phyloP scores from a whole-genome alignment of 2,329 filamentous ascomycete genomes.

The Pleoardoris graminearum region DNA sequence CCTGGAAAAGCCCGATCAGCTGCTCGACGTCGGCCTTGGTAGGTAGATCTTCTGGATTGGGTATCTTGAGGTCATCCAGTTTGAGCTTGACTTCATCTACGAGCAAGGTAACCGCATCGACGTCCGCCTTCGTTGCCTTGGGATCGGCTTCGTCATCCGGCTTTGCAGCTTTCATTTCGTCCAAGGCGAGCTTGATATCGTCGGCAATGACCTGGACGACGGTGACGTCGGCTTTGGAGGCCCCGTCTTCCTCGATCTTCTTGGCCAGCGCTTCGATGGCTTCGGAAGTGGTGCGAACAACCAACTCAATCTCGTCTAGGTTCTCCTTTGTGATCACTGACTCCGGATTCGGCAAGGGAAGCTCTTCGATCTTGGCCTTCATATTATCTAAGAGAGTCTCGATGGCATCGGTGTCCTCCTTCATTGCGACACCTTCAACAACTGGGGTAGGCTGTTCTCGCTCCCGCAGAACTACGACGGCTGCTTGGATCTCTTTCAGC shows the following conservation, averaged over 20 bases:
- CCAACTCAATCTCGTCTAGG: slow-evolving; percentile 64
- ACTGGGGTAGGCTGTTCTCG: slow-evolving; percentile 25
- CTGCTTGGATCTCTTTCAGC: slow-evolving; percentile 61
- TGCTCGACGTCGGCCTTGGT: slow-evolving; percentile 75
- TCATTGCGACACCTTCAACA: slow-evolving; percentile 62
- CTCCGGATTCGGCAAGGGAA: slow-evolving; percentile 67
- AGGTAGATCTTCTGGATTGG: slow-evolving; percentile 71
- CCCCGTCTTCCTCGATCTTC: slow-evolving; percentile 68
- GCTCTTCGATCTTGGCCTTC: slow-evolving; percentile 83
- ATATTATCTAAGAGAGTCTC: slow-evolving; percentile 89
- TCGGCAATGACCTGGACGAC: slow-evolving; percentile 77
- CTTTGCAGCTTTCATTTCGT: slow-evolving; percentile 63
- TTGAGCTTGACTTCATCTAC: slow-evolving; percentile 83
- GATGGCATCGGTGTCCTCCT: slow-evolving; percentile 87
- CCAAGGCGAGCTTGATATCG: slow-evolving; percentile 73
- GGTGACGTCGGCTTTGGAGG: slow-evolving; percentile 77
- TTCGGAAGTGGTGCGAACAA: slow-evolving; percentile 76
- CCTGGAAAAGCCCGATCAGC: slow-evolving; percentile 57
- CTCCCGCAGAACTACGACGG: slow-evolving; percentile 49
- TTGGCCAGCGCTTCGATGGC: slow-evolving; percentile 67
- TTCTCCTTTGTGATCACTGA: slow-evolving; percentile 67
- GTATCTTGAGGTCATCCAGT: slow-evolving; percentile 72
- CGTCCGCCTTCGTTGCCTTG: slow-evolving; percentile 76
- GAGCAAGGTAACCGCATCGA: slow-evolving; percentile 77
- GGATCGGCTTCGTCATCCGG: slow-evolving; percentile 56